These are phyloP conservation scores for Quambalaria eucalypti DNA, from an alignment of 1,284 basidiomycete species.

Conservation along the genomic window DNA sequence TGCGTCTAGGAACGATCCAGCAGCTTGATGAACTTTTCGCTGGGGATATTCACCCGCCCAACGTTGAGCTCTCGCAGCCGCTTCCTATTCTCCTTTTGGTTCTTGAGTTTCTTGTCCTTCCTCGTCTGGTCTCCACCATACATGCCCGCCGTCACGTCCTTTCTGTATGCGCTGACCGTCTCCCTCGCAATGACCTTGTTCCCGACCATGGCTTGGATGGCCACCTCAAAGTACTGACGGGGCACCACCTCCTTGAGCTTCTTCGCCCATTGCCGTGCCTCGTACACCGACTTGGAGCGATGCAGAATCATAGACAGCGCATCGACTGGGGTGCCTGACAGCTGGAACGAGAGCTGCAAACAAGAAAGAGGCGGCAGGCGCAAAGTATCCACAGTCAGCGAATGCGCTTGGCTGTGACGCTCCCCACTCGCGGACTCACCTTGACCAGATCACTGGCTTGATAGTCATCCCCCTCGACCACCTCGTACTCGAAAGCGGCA, in stretches of 20 bases:
- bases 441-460: constrained; percentile 35
- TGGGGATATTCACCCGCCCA: constrained; percentile 37
- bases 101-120: constrained; percentile 3
- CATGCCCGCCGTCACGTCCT: constrained; percentile 88
- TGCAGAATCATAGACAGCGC: constrained; percentile 40
- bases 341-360: constrained; percentile 18
- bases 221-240: constrained; percentile 81
- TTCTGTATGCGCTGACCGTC: constrained; percentile 49
- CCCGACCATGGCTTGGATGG: constrained; percentile 57
- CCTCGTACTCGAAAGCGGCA: constrained; percentile 41
- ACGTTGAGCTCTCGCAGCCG: constrained; percentile 35
- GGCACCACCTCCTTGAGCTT: constrained; percentile 54
- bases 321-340: constrained; percentile 36
- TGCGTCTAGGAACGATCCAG: constrained; percentile 9
- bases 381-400: neutral
- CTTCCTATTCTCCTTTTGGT: constrained; percentile 34
- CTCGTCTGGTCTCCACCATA: constrained; percentile 65
- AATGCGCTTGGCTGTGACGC: neutral
- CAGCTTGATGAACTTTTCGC: constrained; percentile 18
- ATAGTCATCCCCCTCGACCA: constrained; percentile 30
- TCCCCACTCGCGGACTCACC: too few relatives aligned
- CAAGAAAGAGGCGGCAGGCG: neutral
- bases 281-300: constrained; percentile 28
- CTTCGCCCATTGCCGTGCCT: constrained; percentile 30
- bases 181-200: constrained; percentile 81